Percentiles rank a stretch among this genome's conserved stretches.
phyloP scores from a whole-genome alignment of 202 grass and related monocot genomes.

The Musa balbisiana region DNA sequence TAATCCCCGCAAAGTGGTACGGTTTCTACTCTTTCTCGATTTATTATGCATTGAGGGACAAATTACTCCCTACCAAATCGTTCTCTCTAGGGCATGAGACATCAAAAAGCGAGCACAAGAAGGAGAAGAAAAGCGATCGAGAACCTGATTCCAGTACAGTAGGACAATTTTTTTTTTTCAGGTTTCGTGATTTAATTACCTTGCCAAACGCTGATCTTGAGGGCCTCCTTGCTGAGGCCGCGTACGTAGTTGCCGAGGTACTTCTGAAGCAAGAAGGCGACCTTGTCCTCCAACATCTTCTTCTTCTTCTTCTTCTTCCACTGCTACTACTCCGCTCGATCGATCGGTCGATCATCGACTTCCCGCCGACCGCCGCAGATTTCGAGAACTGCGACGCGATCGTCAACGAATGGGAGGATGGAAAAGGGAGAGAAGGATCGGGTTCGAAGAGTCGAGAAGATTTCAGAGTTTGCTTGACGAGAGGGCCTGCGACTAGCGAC shows the following conservation, averaged over 20 bases:
- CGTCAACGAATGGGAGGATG: not conserved
- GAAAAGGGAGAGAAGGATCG: not conserved
- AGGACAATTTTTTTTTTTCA: too few relatives aligned
- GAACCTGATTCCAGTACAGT: not conserved
- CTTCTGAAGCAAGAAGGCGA: constrained; percentile 82
- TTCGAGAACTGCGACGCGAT: not conserved
- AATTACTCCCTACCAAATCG: not conserved
- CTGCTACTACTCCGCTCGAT: not conserved
- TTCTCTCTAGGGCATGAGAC: not conserved
- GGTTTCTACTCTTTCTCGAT: too few relatives aligned
- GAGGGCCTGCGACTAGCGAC: not conserved
- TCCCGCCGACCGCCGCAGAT: not conserved
- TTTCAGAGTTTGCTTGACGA: not conserved
- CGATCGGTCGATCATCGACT: not conserved
- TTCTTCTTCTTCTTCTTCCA: constrained; percentile 3
- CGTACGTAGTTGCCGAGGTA: constrained; percentile 94
- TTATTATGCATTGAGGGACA: not conserved
- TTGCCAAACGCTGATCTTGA: constrained; percentile 98
- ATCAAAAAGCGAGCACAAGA: not conserved
- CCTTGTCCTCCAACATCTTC: constrained; percentile 97
- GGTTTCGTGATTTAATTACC: constrained; percentile 29
- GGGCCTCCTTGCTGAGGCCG: constrained; percentile 90
- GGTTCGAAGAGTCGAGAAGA: too few relatives aligned
- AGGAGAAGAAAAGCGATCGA: not conserved
- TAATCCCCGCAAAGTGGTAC: too few relatives aligned